Evolutionary conservation across 805 yeast genomes (phyloP).

Genomic region (Saccharomycopsis vini): DNA sequence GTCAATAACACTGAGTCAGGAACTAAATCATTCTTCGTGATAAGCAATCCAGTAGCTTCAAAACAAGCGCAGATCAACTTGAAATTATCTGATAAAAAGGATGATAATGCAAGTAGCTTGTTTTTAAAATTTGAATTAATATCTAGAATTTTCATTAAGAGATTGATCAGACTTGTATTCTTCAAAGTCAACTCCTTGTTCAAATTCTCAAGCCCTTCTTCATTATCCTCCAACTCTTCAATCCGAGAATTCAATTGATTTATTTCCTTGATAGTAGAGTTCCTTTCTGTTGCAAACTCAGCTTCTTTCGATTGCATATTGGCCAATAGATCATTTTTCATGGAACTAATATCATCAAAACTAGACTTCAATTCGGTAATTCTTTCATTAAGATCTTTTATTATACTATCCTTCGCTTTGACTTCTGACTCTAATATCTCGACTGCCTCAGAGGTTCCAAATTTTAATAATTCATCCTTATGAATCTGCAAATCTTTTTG

Average conservation of each 20-base stretch:
- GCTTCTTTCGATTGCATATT: slow-evolving; percentile 58
- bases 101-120: slow-evolving; percentile 37
- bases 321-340: slow-evolving; percentile 57
- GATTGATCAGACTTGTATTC: slow-evolving; percentile 22
- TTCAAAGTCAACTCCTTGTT: slow-evolving; percentile 30
- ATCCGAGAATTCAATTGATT: slow-evolving; percentile 34
- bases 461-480: not conserved
- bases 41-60: slow-evolving; percentile 70
- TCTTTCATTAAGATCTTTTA: slow-evolving; percentile 19
- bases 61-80: slow-evolving; percentile 46
- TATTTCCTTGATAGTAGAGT: slow-evolving; percentile 40
- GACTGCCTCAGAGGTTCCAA: not conserved
- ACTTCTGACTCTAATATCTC: too few relatives aligned
- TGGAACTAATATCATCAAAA: slow-evolving; percentile 25
- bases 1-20: slow-evolving; percentile 7
- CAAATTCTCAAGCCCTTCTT: slow-evolving; percentile 33
- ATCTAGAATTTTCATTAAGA: slow-evolving; percentile 27
- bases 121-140: slow-evolving; percentile 24
- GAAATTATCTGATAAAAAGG: slow-evolving; percentile 32
- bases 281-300: slow-evolving; percentile 49
- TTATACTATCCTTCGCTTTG: too few relatives aligned
- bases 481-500: not conserved
- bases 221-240: slow-evolving; percentile 43
- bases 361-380: slow-evolving; percentile 17
- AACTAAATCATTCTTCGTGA: slow-evolving; percentile 34